Evolutionary conservation across 2,329 filamentous ascomycete species (phyloP), one percentile per base, ranked within the genome.

Genomic region (Curvularia hawaiiensis): DNA sequence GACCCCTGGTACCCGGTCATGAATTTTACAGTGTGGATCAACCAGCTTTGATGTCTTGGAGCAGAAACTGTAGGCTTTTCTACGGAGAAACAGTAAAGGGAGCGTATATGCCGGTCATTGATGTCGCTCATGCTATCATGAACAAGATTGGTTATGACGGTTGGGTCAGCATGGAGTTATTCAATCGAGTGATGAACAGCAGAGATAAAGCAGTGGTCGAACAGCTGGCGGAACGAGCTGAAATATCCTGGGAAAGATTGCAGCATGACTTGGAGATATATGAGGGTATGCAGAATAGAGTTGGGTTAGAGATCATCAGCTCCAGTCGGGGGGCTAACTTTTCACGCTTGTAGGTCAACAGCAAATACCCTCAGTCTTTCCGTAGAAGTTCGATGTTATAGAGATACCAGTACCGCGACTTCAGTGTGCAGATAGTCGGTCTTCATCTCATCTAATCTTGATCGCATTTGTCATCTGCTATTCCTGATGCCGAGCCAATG

Each of bases 21-120:
- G 71, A 78, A 6, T 89, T 84, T 66, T 83, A 88, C 75, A 78
- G 84, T 9, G 72, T 80, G 0, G 81, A 79, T 4, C 88, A 90
- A 73, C 83, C 82, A 16, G 70, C 84, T 2, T 78, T 88, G 3
- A 93, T 94, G 90, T 90, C 84, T 68, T 94, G 90, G 90, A 90
- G 85, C 38, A 78, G 90, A 18, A 92, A 92, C 70, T 90, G 88
- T 61, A 80, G 90, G 18, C 73, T 90, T 3, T 92, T 90, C 68
- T 85, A 89, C 60, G 87, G 90, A 64, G 78, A 88, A 70, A 75
- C 82, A 70, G 77, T 85, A 3, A 75, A 80, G 2, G 88, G 88
- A 0, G 90, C 84, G 0, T 92, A 91, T 68, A 77, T 93, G 1
- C 90, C 90, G 0, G 81, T 89, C 7, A 77, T 80, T 53, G 80